Percentiles rank a stretch among this genome's conserved stretches.
These are phyloP conservation scores for Stagonosporopsis rhizophila DNA, from an alignment of 2,329 filamentous ascomycete species.

Conservation along the genomic window DNA sequence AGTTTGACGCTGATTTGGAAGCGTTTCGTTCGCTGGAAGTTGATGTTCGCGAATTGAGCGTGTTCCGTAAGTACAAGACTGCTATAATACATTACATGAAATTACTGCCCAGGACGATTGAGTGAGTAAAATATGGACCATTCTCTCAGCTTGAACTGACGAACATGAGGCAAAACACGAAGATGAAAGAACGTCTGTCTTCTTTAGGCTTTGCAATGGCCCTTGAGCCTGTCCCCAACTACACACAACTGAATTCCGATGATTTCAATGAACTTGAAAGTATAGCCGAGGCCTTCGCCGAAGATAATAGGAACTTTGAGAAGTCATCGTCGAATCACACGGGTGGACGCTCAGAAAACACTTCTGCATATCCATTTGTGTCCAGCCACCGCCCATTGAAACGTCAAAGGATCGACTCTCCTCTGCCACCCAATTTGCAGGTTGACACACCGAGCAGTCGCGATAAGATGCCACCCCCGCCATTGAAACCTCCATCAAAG, in stretches of 20 bases:
- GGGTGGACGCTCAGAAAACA: slow-evolving; percentile 30
- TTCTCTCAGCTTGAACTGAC: slow-evolving; percentile 15
- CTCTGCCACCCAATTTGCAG: slow-evolving; percentile 28
- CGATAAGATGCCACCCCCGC: slow-evolving; percentile 51
- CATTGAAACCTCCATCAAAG: slow-evolving; percentile 29
- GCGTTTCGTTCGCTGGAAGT: slow-evolving; percentile 22
- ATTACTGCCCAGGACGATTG: slow-evolving; percentile 34
- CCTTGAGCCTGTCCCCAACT: slow-evolving; percentile 37
- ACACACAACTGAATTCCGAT: slow-evolving; percentile 14
- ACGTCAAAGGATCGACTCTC: slow-evolving; percentile 43
- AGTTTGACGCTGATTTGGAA: slow-evolving; percentile 9
- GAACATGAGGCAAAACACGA: slow-evolving; percentile 35
- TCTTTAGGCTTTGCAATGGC: slow-evolving; percentile 39
- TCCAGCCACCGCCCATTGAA: slow-evolving; percentile 35
- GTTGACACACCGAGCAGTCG: slow-evolving; percentile 31
- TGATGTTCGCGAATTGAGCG: slow-evolving; percentile 29
- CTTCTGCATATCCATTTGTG: slow-evolving; percentile 19
- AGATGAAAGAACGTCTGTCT: slow-evolving; percentile 39
- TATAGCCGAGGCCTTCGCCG: slow-evolving; percentile 2
- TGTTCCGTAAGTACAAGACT: slow-evolving; percentile 31
- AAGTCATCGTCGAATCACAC: slow-evolving; percentile 37
- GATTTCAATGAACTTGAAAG: slow-evolving; percentile 22
- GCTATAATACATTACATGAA: slow-evolving; percentile 39
- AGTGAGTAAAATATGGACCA: slow-evolving; percentile 25
- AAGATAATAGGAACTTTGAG: slow-evolving; percentile 2